Base-by-base conservation (phyloP, 306 rosid genomes). In the Carpinus fangiana region DNA sequence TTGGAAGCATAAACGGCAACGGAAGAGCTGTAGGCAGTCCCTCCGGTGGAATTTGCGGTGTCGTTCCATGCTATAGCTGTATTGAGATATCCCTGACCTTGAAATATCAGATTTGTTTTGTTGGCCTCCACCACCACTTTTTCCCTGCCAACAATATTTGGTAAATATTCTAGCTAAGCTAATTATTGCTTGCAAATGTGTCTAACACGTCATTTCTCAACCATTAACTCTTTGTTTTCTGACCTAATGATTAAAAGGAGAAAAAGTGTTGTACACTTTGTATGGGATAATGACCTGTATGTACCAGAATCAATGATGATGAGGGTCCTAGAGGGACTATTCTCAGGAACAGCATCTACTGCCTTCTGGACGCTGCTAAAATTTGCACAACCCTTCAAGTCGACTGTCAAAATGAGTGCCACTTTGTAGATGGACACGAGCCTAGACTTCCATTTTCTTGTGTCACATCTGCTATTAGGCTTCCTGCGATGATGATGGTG, bases 21-120 rank as follows among this genome's bases (percentile, higher is more conserved):
- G 0, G 94, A 85, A 85, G 87, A 80, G 82, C 94, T 94, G 51
- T 82, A n/a, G 76, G 72, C 54, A 28, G 98, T 92, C 13, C 93
- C 90, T 70, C 93, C 89, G 0, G 90, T 88, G 26, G 98, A 92
- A 88, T 94, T 94, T 14, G 98, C 90, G 0, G 93, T 88, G 81
- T 90, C 96, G 73, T 90, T 90, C 97, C 97, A 94, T 78, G 84
- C 89, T 83, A 94, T 86, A 67, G 81, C 46, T 46, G 96, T 92
- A 81, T 89, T 80, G 0, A 89, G 84, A 80, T 89, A 90, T 7
- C 97, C 94, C 64, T 85, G 82, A 46, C 98, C 98, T 87, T 92
- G 83, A 70, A 94, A 13, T 83, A 90, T 89, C 84, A 92, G 41
- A 60, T 94, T 92, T 52, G 90, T 88, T 81, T 92, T 94, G 87